These are phyloP conservation scores for Aspergillus versicolor DNA, from an alignment of 2,329 filamentous ascomycete genomes.

Conservation along the genomic window DNA sequence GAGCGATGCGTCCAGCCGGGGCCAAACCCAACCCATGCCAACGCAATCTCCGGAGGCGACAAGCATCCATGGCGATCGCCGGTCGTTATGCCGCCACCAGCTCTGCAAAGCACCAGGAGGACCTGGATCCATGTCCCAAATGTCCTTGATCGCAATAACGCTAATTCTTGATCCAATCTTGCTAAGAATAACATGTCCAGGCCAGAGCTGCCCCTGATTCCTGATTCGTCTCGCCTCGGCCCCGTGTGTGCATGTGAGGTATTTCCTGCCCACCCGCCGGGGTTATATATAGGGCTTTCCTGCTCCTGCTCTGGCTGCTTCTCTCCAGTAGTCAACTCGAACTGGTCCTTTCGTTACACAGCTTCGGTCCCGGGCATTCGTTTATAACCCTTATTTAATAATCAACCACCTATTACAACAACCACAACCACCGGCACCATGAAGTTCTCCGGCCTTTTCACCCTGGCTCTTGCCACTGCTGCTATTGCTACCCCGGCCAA, in stretches of 20 bases:
- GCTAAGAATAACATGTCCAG: conserved; percentile 1
- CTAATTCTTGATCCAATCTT: conserved; percentile 1
- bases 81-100: neutral
- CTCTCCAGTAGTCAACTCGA: conserved; percentile 14
- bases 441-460: conserved; percentile 25
- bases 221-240: conserved; percentile 12
- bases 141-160: neutral
- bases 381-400: conserved; percentile 14
- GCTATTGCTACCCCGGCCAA: conserved; percentile 24
- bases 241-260: conserved; percentile 8
- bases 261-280: neutral
- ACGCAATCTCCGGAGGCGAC: neutral
- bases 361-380: conserved; percentile 21
- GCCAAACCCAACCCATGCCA: neutral
- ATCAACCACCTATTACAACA: neutral
- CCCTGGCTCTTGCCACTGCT: conserved; percentile 23
- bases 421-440: conserved; percentile 18
- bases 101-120: too few species aligned
- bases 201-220: conserved; percentile 5
- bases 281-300: conserved; percentile 7
- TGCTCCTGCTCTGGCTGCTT: neutral
- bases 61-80: neutral
- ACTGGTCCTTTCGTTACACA: conserved; percentile 16
- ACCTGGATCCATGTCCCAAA: neutral
- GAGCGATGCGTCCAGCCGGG: neutral